Conservation (phyloP, 345 rosid genomes). For the Schrenkiella parvula region DNA sequence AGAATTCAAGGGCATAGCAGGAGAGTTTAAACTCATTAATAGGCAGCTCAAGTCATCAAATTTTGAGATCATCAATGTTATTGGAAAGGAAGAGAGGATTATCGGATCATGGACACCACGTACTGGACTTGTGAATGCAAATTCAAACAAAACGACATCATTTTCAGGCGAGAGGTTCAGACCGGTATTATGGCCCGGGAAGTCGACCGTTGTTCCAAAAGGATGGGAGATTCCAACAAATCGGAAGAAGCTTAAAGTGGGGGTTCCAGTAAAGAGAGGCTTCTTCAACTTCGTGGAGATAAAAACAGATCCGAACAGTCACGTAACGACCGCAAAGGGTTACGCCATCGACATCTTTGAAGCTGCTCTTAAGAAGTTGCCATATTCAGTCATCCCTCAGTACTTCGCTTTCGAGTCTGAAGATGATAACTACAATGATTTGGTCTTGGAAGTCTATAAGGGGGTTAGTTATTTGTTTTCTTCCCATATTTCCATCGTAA, state of each 20-base stretch:
- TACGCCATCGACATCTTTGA: slow-evolving; percentile 34
- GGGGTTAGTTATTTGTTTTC: slow-evolving; percentile 36
- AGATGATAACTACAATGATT: slow-evolving; percentile 28
- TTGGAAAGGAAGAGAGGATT: slow-evolving; percentile 17
- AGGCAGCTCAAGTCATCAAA: slow-evolving; percentile 37
- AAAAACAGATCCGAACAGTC: neutral
- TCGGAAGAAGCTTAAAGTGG: slow-evolving; percentile 39
- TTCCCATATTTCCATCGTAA: neutral
- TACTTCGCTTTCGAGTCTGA: neutral
- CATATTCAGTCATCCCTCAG: slow-evolving; percentile 30
- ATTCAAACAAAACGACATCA: neutral
- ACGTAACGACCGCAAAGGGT: slow-evolving; percentile 8
- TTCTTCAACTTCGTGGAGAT: slow-evolving; percentile 30
- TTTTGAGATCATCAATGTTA: slow-evolving; percentile 45
- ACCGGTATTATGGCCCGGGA: slow-evolving; percentile 45
- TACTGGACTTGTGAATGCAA: slow-evolving; percentile 8
- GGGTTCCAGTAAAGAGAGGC: slow-evolving; percentile 37
- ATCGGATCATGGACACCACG: slow-evolving; percentile 44
- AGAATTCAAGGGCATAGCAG: slow-evolving; percentile 37
- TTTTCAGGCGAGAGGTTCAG: neutral
- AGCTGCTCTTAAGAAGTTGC: slow-evolving; percentile 21
- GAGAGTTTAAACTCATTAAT: slow-evolving; percentile 33
- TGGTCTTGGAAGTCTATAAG: slow-evolving; percentile 31
- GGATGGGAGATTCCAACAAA: slow-evolving; percentile 38
- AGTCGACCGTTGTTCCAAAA: slow-evolving; percentile 30